Conservation (phyloP, 192 early-diverging fungal species). For the Rhizophagus prolifer region DNA sequence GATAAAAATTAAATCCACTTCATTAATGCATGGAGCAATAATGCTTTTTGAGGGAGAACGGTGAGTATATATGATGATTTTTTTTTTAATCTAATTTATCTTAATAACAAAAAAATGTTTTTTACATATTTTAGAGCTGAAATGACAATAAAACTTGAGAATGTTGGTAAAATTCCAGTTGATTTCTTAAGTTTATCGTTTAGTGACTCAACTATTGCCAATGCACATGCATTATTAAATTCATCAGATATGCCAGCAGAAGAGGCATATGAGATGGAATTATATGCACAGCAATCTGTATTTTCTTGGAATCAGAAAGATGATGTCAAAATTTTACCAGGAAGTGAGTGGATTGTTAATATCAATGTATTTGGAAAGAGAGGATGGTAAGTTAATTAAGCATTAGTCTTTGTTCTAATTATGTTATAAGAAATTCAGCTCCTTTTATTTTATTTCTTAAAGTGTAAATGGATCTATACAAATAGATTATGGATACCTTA, state of each 20-base stretch:
- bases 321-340: conserved; percentile 49
- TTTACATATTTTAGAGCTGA: conserved; percentile 43
- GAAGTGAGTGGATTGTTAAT: conserved; percentile 52
- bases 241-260: conserved; percentile 58
- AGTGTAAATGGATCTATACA: conserved; percentile 70
- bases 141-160: conserved; percentile 66
- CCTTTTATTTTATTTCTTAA: conserved; percentile 3
- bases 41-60: conserved; percentile 85
- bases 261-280: conserved; percentile 74
- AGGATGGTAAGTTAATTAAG: conserved; percentile 48
- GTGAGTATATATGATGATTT: conserved; percentile 39
- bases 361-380: conserved; percentile 75
- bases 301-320: conserved; percentile 51
- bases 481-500: conserved; percentile 67
- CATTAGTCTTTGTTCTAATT: conserved; percentile 2
- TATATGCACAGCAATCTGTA: conserved; percentile 57
- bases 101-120: neutral
- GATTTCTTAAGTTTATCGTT: conserved; percentile 66
- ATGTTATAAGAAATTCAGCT: neutral
- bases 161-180: conserved; percentile 71
- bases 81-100: neutral
- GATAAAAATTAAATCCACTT: conserved; percentile 64
- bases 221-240: conserved; percentile 31
- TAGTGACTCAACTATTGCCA: conserved; percentile 48
- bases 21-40: conserved; percentile 60